Percentiles rank a stretch among this genome's conserved stretches.
Evolutionary conservation across 352 stramenopile genomes (phyloP).

Genomic region (Phytophthora colocasiae): DNA sequence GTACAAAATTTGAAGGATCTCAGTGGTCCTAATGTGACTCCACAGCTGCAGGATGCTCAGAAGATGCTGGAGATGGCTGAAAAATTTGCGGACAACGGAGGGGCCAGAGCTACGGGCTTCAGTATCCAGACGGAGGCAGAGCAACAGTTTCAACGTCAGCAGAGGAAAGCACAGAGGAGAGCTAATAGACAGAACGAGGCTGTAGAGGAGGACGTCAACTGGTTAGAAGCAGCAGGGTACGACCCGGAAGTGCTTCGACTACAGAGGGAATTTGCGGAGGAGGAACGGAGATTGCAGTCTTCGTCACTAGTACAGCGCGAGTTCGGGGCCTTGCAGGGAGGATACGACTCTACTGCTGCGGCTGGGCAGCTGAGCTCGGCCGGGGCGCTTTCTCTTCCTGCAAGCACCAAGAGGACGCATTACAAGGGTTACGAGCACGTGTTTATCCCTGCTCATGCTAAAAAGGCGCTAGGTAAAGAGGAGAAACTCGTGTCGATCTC

Average conservation of each 20-base stretch:
- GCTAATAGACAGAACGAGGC: slow-evolving; percentile 45
- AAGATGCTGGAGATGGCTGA: slow-evolving; percentile 51
- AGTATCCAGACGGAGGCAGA: slow-evolving; percentile 75
- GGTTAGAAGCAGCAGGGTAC: slow-evolving; percentile 81
- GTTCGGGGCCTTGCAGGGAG: slow-evolving; percentile 73
- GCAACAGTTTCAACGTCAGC: slow-evolving; percentile 56
- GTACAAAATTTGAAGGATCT: slow-evolving; percentile 60
- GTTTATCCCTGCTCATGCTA: slow-evolving; percentile 75
- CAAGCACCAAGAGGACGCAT: slow-evolving; percentile 75
- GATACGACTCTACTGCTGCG: slow-evolving; percentile 71
- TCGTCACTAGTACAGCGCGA: slow-evolving; percentile 79
- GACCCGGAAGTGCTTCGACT: slow-evolving; percentile 80
- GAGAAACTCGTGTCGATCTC: slow-evolving; percentile 73
- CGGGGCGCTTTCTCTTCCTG: slow-evolving; percentile 57
- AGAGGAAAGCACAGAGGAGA: slow-evolving; percentile 65
- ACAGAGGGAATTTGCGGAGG: slow-evolving; percentile 73
- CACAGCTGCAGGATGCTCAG: slow-evolving; percentile 50
- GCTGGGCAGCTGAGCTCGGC: slow-evolving; percentile 73
- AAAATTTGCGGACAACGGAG: slow-evolving; percentile 12
- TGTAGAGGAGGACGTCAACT: slow-evolving; percentile 58
- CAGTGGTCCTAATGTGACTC: slow-evolving; percentile 30
- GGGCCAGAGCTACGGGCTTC: slow-evolving; percentile 47
- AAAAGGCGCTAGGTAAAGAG: slow-evolving; percentile 60
- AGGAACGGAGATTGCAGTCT: slow-evolving; percentile 65
- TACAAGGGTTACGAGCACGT: slow-evolving; percentile 88